Evolutionary conservation across 495 filamentous ascomycete species (phyloP).

Genomic region (Lophiostoma macrostomum): DNA sequence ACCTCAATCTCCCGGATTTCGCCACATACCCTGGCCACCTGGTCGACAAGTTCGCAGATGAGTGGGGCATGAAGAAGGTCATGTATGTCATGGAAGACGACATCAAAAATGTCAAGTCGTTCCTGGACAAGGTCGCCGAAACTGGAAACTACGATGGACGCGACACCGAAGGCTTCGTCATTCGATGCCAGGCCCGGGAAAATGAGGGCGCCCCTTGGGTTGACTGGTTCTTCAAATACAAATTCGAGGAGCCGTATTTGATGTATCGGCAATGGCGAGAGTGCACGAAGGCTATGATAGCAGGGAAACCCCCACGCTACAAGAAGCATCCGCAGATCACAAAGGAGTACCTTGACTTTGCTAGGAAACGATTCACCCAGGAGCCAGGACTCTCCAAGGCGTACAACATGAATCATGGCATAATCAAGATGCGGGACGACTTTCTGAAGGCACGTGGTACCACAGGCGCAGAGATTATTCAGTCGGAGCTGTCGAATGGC

Average conservation of each 20-base stretch:
- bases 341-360: slow-evolving; percentile 82
- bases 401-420: slow-evolving; percentile 90
- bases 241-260: slow-evolving; percentile 97
- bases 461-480: slow-evolving; percentile 81
- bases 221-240: slow-evolving; percentile 99
- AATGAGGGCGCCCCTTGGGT: slow-evolving; percentile 51
- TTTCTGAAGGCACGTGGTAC: slow-evolving; percentile 78
- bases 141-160: slow-evolving; percentile 82
- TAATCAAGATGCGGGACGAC: slow-evolving; percentile 82
- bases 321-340: slow-evolving; percentile 89
- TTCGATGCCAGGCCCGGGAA: slow-evolving; percentile 73
- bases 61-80: slow-evolving; percentile 91
- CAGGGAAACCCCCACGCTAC: slow-evolving; percentile 67
- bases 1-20: slow-evolving; percentile 87
- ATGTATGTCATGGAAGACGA: slow-evolving; percentile 76
- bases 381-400: slow-evolving; percentile 60
- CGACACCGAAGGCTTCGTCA: slow-evolving; percentile 95
- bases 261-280: slow-evolving; percentile 99
- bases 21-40: slow-evolving; percentile 73
- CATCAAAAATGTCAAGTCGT: slow-evolving; percentile 65
- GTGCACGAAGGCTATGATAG: slow-evolving; percentile 86
- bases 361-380: slow-evolving; percentile 64
- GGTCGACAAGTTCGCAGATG: slow-evolving; percentile 83
- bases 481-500: slow-evolving; percentile 51
- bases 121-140: slow-evolving; percentile 79